These are phyloP conservation scores for Leccinum ponderosum DNA, from an alignment of 1,284 basidiomycete species.

Conservation along the genomic window DNA sequence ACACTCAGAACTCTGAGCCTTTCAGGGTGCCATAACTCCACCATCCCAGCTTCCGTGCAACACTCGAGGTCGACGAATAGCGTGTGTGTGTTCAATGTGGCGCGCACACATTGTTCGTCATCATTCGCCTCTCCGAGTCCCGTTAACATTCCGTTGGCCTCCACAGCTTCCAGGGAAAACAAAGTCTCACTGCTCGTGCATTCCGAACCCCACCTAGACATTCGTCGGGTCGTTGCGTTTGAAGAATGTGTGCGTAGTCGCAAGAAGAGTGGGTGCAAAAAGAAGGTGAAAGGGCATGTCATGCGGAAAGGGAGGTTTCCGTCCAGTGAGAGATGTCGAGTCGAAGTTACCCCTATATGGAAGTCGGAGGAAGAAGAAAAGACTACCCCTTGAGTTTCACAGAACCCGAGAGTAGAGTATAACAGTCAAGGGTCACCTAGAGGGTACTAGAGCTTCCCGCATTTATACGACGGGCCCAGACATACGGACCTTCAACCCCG, in stretches of 20 bases:
- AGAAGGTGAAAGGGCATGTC: constrained; percentile 36
- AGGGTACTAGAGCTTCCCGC: no score
- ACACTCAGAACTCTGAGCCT: constrained; percentile 57
- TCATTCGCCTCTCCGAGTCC: no score
- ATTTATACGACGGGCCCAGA: no score
- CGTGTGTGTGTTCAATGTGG: constrained; percentile 50
- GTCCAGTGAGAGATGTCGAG: constrained; percentile 14
- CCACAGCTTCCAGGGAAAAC: constrained; percentile 57
- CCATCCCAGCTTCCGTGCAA: constrained; percentile 59
- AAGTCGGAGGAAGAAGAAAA: constrained; percentile 39
- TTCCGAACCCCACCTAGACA: no score
- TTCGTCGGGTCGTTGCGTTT: neutral
- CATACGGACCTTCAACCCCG: no score
- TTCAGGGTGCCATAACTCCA: constrained; percentile 74
- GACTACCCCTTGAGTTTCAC: constrained; percentile 47
- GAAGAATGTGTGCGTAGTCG: constrained; percentile 37
- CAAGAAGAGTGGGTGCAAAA: constrained; percentile 47
- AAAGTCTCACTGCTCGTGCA: no score
- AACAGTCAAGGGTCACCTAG: no score
- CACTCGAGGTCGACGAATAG: constrained; percentile 51
- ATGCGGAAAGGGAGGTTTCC: constrained; percentile 40
- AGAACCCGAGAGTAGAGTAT: no score
- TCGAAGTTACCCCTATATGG: constrained; percentile 23
- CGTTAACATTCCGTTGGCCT: no score
- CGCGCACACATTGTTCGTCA: neutral